These are phyloP conservation scores for Lagenaria siceraria DNA, from an alignment of 306 rosid species.

Conservation along the genomic window DNA sequence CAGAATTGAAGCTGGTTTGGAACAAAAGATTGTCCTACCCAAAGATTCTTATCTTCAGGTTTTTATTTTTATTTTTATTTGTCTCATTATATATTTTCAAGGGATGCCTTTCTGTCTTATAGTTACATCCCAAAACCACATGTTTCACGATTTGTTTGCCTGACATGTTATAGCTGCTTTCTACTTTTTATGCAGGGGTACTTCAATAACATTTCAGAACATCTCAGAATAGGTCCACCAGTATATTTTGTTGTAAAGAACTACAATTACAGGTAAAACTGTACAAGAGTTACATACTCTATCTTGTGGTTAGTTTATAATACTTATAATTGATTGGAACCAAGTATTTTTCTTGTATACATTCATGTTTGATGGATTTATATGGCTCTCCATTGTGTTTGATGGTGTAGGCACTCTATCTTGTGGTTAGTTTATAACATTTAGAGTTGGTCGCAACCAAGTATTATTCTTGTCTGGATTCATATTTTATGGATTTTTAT, in stretches of 20 bases:
- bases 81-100: neutral
- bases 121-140: neutral
- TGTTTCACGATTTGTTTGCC: neutral
- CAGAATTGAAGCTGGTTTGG: slow-evolving; percentile 92
- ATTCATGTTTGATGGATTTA: neutral
- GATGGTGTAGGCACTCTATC: neutral
- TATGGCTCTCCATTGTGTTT: neutral
- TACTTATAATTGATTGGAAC: neutral
- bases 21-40: slow-evolving; percentile 92
- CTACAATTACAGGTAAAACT: slow-evolving; percentile 61
- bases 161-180: slow-evolving; percentile 12
- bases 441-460: neutral
- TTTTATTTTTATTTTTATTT: neutral
- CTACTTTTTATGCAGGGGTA: slow-evolving; percentile 62
- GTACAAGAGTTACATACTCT: slow-evolving; percentile 13
- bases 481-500: neutral
- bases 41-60: slow-evolving; percentile 97
- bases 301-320: neutral
- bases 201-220: slow-evolving; percentile 67
- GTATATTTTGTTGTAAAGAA: slow-evolving; percentile 90
- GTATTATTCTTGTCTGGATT: neutral
- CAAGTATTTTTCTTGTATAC: neutral
- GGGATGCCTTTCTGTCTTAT: neutral
- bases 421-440: neutral
- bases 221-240: slow-evolving; percentile 96